Conservation (phyloP, 306 rosid genomes). For the Pyrus communis region DNA sequence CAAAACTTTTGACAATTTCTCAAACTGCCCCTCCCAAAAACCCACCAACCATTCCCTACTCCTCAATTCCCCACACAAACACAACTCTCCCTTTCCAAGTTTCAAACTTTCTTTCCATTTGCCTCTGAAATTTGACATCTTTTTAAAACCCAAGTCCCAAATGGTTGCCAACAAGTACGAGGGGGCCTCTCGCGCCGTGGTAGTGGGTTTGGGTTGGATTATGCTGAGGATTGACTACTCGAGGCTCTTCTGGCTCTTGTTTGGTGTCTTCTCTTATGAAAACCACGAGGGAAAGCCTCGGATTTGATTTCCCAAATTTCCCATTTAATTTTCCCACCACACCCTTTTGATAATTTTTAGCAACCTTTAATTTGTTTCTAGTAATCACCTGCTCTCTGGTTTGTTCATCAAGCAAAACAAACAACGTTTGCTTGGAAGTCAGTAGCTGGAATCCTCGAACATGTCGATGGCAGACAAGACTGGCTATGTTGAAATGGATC, state of each 20-base stretch:
- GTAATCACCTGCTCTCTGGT: neutral
- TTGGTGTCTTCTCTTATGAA: slow-evolving; percentile 49
- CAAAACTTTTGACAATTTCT: neutral
- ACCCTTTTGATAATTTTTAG: neutral
- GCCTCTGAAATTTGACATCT: neutral
- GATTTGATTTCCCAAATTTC: slow-evolving; percentile 26
- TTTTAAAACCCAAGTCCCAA: neutral
- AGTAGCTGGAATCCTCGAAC: neutral
- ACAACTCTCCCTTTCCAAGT: neutral
- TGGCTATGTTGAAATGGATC: slow-evolving; percentile 65
- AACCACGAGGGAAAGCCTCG: slow-evolving; percentile 64
- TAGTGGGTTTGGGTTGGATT: slow-evolving; percentile 41
- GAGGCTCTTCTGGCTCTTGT: slow-evolving; percentile 54
- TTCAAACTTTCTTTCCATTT: neutral
- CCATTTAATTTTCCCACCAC: neutral
- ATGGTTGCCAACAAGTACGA: slow-evolving; percentile 49
- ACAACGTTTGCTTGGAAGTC: neutral
- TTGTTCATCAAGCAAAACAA: neutral
- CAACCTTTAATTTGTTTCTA: neutral
- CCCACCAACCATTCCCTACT: slow-evolving; percentile 5
- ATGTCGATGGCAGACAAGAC: neutral
- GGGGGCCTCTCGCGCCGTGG: slow-evolving; percentile 24
- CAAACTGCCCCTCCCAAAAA: slow-evolving; percentile 20
- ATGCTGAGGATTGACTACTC: slow-evolving; percentile 56
- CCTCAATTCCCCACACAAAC: neutral